phyloP scores from a whole-genome alignment of 2,329 filamentous ascomycete genomes.

The Trichophyton rubrum region DNA sequence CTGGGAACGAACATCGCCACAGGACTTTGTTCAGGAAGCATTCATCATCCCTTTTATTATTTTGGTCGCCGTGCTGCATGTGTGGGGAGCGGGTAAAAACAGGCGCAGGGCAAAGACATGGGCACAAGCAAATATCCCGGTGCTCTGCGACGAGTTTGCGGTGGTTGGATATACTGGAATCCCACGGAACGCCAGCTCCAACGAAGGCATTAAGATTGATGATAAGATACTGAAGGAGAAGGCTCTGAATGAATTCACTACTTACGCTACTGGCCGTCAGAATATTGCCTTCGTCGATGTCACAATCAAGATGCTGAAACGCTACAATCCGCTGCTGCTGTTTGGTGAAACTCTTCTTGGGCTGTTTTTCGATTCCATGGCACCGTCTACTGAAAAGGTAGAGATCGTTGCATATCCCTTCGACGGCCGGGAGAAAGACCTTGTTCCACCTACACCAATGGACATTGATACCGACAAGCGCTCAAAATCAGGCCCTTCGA shows the following conservation, averaged over 20 bases:
- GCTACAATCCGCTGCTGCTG: constrained; percentile 65
- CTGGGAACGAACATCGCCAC: constrained; percentile 73
- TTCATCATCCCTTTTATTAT: constrained; percentile 64
- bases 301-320: constrained; percentile 67
- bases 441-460: constrained; percentile 54
- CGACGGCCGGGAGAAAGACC: constrained; percentile 74
- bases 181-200: constrained; percentile 26
- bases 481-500: constrained; percentile 42
- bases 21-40: constrained; percentile 80
- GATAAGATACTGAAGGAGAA: constrained; percentile 63
- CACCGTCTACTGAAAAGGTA: constrained; percentile 55
- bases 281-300: constrained; percentile 87
- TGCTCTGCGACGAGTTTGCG: constrained; percentile 71
- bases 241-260: constrained; percentile 70
- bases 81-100: constrained; percentile 71
- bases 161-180: constrained; percentile 63
- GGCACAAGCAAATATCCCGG: constrained; percentile 59
- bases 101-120: constrained; percentile 67
- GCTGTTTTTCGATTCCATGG: constrained; percentile 69
- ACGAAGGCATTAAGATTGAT: constrained; percentile 7
- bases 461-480: constrained; percentile 50
- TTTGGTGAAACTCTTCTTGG: constrained; percentile 55
- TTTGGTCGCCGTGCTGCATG: constrained; percentile 63
- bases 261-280: constrained; percentile 81
- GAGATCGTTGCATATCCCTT: constrained; percentile 77